Evolutionary conservation across 768 basidiomycete species (phyloP).

Genomic region (Kondoa subrosea): DNA sequence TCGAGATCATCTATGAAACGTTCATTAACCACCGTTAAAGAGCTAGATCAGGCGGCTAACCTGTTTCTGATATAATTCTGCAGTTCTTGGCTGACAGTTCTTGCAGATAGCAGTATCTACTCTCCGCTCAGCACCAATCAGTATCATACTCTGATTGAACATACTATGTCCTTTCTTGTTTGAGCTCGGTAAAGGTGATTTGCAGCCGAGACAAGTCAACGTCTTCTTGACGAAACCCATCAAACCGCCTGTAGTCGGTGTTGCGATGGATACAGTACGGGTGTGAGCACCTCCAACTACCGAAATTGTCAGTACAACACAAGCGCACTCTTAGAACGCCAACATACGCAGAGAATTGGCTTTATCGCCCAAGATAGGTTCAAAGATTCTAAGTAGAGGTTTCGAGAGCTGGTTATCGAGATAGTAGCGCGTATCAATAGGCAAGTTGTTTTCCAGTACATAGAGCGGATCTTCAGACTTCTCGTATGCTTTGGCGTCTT

Average conservation of each 20-base stretch:
- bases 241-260: conserved; percentile 83
- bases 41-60: conserved; percentile 31
- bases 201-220: conserved; percentile 85
- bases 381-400: conserved; percentile 91
- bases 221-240: conserved; percentile 99
- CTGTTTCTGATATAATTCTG: conserved; percentile 87
- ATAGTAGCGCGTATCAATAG: conserved; percentile 95
- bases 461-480: conserved; percentile 97
- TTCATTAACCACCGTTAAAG: background rate
- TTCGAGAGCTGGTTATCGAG: conserved; percentile 95
- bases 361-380: conserved; percentile 88
- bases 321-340: background rate
- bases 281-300: conserved; percentile 92
- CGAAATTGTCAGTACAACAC: background rate
- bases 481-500: conserved; percentile 91
- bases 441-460: conserved; percentile 92
- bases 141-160: conserved; percentile 4
- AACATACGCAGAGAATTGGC: conserved; percentile 46
- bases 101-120: conserved; percentile 83
- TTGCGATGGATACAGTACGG: conserved; percentile 83
- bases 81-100: conserved; percentile 69
- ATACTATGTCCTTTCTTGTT: conserved; percentile 31
- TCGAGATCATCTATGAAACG: conserved; percentile 2
- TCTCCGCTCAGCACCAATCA: background rate
- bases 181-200: conserved; percentile 50